Evolutionary conservation across 2,329 filamentous ascomycete genomes (phyloP), one percentile per base, ranked within the genome.

Genomic region (Cladosporium cucumerinum): DNA sequence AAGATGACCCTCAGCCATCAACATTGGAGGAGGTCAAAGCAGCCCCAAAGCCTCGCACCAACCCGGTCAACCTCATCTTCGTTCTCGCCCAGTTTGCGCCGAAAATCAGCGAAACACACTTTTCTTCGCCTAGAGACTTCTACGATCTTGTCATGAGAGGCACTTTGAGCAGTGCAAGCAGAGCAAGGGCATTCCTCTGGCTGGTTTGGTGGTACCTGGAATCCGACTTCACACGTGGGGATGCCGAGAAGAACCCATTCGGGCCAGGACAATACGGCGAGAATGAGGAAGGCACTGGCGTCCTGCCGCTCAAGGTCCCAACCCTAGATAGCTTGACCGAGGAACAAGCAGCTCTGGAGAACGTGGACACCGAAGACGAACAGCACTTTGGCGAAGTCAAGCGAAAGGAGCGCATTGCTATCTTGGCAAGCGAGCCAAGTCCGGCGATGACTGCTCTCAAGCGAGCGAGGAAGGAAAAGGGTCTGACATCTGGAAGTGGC

Each of bases 191-290:
- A 0, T 99, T 99, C 71, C 80, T 99, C 23, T 99, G 95, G 95
- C 82, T 99, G 68, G 96, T 99, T 88, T 99, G 95, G 95, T 97
- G 95, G 82, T 98, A 99, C 74, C 85, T 99, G 21, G 95, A 99
- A 76, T 97, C 93, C 30, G 92, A 97, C 75, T 98, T 97, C 71
- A 91, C 91, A 0, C 87, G 90, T 71, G 91, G 97, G 72, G 92
- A 91, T 64, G 94, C 92, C 52, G 85, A 92, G 57, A 89, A 91
- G 71, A 99, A 99, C 73, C 95, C 95, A 0, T 99, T 97, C 72
- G 95, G 95, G 0, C 77, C 76, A 12, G 82, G 82, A n/a, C 75
- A 77, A 62, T 71, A 76, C 82, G 12, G 88, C 25, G 72, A 75
- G 48, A 69, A 69, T n/a, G 72, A 73, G 65, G 73, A 76, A 59